Base-by-base conservation (phyloP, 805 yeast genomes). In the Pichia deserticola region DNA sequence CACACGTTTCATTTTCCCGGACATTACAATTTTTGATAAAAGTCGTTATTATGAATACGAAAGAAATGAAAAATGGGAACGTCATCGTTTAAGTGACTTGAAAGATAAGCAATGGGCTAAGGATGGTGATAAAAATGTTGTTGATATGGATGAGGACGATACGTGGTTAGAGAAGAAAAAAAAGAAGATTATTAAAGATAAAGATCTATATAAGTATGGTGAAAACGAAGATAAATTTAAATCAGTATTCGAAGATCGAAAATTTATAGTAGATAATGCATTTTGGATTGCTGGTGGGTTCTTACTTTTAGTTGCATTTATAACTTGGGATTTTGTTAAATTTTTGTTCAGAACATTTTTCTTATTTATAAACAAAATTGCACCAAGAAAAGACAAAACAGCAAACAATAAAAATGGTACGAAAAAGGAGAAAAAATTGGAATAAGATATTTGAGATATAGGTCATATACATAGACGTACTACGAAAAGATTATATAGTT, bases 21-120 rank as follows among this genome's bases (percentile, higher is more conserved):
- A 79, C 58, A 70, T 83, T 3, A 69, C 84, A 4, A 59, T 69
- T 3, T 69, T 71, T 50, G 79, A 80, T 54, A 74, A 74, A 27
- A 60, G 75, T 13, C 70, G 86, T 47, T 65, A 62, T 40, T 50
- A 65, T 5, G 88, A 82, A 50, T 64, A 71, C 36, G 89, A 84
- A 56, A 67, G 83, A 51, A 80, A 82, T 57, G 64, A 74, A 42
- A 71, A 71, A 54, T 57, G 55, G 10, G 69, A 67, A 27, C 56
- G 60, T 41, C 42, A 63, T 61, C 28, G 61, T 52, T 37, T 65
- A 62, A 40, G 45, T 52, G 15, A 68, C 62, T 52, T 48, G 12
- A 52, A 47, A n/a, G 67, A 42, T 56, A 62, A 44, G 60, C 64
- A 47, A 55, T 68, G 58, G 57, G 70, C 56, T 40, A 69, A 58